Conservation (phyloP, 164 flowering plant species). For the Chloranthus sessilifolius region DNA sequence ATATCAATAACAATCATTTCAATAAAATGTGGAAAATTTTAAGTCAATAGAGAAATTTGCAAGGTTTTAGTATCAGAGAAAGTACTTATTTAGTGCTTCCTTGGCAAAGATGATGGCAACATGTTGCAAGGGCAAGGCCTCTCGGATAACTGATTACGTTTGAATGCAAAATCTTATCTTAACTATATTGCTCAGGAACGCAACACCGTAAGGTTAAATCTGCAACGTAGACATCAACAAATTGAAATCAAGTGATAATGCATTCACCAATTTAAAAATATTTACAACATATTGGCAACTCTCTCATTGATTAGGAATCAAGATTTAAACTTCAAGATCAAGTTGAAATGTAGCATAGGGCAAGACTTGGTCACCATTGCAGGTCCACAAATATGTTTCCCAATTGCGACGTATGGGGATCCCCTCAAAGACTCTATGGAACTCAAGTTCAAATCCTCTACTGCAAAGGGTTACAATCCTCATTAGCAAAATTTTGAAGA, state of each 20-base stretch:
- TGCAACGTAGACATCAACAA: conserved; percentile 21
- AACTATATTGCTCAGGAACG: conserved; percentile 19
- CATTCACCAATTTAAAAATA: too few relatives aligned
- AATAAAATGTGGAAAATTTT: too few relatives aligned
- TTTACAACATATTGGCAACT: too few relatives aligned
- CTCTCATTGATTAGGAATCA: too few relatives aligned
- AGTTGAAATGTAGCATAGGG: too few relatives aligned
- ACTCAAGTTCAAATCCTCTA: conserved; percentile 75
- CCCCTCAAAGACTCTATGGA: conserved; percentile 61
- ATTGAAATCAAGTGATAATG: too few relatives aligned
- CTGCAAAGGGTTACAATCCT: conserved; percentile 40
- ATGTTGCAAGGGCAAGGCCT: conserved; percentile 82
- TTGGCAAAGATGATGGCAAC: conserved; percentile 95
- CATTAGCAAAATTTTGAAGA: too few relatives aligned
- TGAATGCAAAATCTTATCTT: conserved; percentile 12
- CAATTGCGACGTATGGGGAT: conserved; percentile 59
- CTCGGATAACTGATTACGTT: conserved; percentile 20
- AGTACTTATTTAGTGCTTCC: conserved; percentile 79
- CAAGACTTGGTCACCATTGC: conserved; percentile 86
- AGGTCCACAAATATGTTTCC: conserved; percentile 96
- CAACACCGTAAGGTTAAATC: conserved; percentile 84
- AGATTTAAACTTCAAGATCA: too few relatives aligned
- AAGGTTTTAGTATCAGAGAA: too few relatives aligned
- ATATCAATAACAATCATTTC: too few relatives aligned
- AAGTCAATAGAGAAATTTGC: too few relatives aligned